A percentile compares a stretch with the other conserved stretches of the same genome.
These are phyloP conservation scores for Smallanthus sonchifolius DNA, from an alignment of 129 eudicot species.

Conservation along the genomic window DNA sequence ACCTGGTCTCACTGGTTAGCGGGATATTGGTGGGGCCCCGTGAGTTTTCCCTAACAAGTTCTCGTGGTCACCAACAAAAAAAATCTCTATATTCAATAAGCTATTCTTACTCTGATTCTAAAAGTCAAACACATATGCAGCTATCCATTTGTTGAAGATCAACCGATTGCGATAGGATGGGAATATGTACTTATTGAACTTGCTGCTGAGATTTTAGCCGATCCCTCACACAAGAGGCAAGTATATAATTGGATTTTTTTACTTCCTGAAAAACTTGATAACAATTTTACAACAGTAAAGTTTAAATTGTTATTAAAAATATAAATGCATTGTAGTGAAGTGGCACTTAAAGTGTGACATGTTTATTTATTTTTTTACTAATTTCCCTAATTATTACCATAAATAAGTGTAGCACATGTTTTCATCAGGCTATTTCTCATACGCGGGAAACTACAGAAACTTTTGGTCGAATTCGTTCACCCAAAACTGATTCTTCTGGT, in stretches of 20 bases:
- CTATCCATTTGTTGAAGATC: slow-evolving; percentile 83
- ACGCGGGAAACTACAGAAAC: slow-evolving; percentile 65
- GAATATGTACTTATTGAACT: slow-evolving; percentile 68
- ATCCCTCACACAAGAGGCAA: slow-evolving; percentile 68
- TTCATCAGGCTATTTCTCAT: slow-evolving; percentile 44
- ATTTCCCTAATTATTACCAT: not conserved
- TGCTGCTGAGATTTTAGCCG: slow-evolving; percentile 63
- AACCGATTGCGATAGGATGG: slow-evolving; percentile 76
- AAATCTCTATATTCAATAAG: not conserved
- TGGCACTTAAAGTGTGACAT: not conserved
- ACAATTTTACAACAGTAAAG: not conserved
- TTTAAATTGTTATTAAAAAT: not conserved
- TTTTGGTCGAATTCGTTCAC: slow-evolving; percentile 59
- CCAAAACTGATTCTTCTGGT: slow-evolving; percentile 77
- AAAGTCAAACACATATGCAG: slow-evolving; percentile 30
- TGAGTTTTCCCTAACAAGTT: not conserved
- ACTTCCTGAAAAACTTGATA: not conserved
- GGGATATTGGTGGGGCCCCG: not conserved
- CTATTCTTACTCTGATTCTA: not conserved
- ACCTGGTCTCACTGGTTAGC: not conserved
- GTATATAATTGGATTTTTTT: not conserved
- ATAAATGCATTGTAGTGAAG: not conserved
- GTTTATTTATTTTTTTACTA: not conserved
- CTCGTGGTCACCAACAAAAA: not conserved
- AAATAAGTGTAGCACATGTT: not conserved